Evolutionary conservation across 192 early-diverging fungal species (phyloP).

Genomic region (Gaertneriomyces semiglobifer): DNA sequence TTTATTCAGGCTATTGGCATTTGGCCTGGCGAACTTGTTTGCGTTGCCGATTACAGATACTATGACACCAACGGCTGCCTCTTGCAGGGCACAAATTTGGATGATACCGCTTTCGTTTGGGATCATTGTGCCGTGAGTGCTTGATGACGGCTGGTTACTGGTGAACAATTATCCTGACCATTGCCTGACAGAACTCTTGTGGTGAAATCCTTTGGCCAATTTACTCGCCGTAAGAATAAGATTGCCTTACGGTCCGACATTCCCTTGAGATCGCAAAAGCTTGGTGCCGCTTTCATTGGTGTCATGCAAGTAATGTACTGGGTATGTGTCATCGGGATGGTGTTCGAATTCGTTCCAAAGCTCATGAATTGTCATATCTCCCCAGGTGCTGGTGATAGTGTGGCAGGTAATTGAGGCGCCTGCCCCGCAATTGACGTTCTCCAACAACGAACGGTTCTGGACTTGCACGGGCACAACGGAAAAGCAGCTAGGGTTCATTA

Average conservation of each 20-base stretch:
- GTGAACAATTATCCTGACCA: no score
- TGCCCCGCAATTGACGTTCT: constrained; percentile 5
- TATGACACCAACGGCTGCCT: constrained; percentile 9
- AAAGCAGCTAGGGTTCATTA: constrained; percentile 11
- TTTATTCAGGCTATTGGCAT: background rate
- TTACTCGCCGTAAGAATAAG: constrained; percentile 17
- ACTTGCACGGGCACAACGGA: constrained; percentile 5
- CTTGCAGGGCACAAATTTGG: constrained; percentile 25
- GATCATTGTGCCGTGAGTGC: no score
- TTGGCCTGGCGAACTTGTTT: constrained; percentile 15
- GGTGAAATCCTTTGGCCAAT: background rate
- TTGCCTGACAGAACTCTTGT: no score
- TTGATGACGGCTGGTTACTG: no score
- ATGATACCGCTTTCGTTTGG: no score
- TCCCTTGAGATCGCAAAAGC: background rate
- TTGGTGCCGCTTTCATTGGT: background rate
- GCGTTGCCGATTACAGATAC: constrained; percentile 24
- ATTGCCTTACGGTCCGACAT: constrained; percentile 2
- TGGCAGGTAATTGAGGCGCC: constrained; percentile 17
- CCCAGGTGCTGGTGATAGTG: constrained; percentile 1
- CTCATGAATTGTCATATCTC: background rate
- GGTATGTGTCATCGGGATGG: background rate
- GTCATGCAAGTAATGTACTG: background rate
- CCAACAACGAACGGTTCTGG: constrained; percentile 6
- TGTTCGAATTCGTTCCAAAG: background rate